phyloP scores from a whole-genome alignment of 2,329 filamentous ascomycete species.

The Onygenales sp. region DNA sequence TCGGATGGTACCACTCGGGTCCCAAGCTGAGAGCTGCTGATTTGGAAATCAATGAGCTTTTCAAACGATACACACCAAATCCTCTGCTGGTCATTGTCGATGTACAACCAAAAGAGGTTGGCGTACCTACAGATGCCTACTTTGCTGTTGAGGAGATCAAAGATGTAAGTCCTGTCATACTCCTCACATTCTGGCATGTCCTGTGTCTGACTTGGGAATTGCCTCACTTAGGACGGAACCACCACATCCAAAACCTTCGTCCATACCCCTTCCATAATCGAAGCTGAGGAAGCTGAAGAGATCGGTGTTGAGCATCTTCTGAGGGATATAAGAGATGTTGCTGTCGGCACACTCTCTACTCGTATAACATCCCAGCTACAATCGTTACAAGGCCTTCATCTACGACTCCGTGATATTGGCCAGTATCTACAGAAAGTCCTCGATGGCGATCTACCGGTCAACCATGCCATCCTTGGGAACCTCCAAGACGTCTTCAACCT shows the following conservation, averaged over 20 bases:
- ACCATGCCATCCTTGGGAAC: constrained; percentile 94
- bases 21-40: constrained; percentile 95
- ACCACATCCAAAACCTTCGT: constrained; percentile 96
- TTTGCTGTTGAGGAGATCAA: constrained; percentile 99
- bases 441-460: constrained; percentile 83
- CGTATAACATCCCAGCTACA: constrained; percentile 96
- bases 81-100: constrained; percentile 96
- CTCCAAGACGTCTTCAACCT: constrained; percentile 99
- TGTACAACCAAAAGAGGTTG: constrained; percentile 94
- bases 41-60: constrained; percentile 97
- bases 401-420: constrained; percentile 89
- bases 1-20: constrained; percentile 99
- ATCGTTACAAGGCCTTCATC: constrained; percentile 89
- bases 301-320: constrained; percentile 97
- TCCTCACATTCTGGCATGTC: background rate
- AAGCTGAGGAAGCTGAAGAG: constrained; percentile 97
- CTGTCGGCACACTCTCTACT: constrained; percentile 90
- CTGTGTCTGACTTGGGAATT: constrained; percentile 4
- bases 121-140: constrained; percentile 96
- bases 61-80: constrained; percentile 97
- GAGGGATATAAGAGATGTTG: constrained; percentile 95
- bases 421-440: constrained; percentile 93
- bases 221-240: constrained; percentile 67
- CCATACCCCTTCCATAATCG: constrained; percentile 95
- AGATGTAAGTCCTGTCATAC: constrained; percentile 56